Conservation (phyloP, 2,329 filamentous ascomycete species). For the Alternaria postmessia region DNA sequence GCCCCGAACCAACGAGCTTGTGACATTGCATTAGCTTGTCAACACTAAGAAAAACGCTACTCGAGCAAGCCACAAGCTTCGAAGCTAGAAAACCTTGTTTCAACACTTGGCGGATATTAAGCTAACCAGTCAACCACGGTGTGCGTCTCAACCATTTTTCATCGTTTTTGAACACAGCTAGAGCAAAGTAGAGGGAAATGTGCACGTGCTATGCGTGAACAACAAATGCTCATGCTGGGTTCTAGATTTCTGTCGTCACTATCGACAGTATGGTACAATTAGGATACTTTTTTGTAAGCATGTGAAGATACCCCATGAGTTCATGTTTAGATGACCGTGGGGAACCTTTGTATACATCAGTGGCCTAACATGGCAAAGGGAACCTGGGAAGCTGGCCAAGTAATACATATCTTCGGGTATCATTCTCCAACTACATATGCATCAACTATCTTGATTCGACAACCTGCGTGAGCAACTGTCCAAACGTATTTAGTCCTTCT, state of each 20-base stretch:
- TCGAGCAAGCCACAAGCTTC: neutral
- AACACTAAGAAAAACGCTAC: neutral
- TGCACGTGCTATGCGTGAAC: neutral
- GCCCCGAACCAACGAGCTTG: conserved; percentile 2
- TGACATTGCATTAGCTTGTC: neutral
- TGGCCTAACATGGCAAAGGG: neutral
- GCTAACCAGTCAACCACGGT: neutral
- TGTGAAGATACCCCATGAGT: neutral
- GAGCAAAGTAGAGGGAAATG: neutral
- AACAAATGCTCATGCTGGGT: neutral
- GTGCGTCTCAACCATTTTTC: conserved; percentile 5
- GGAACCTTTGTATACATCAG: neutral
- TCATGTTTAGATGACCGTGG: neutral
- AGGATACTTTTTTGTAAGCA: neutral
- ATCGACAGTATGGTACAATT: neutral
- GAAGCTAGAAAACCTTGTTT: neutral
- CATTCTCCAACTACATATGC: neutral
- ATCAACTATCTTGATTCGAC: conserved; percentile 34
- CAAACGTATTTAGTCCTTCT: conserved; percentile 42
- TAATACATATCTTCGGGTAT: conserved; percentile 8
- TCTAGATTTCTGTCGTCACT: neutral
- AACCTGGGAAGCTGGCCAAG: neutral
- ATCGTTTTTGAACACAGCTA: neutral
- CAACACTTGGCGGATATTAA: neutral
- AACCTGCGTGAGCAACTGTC: conserved; percentile 43